Evolutionary conservation across 2,329 filamentous ascomycete species (phyloP).

Genomic region (Alternaria sp.): DNA sequence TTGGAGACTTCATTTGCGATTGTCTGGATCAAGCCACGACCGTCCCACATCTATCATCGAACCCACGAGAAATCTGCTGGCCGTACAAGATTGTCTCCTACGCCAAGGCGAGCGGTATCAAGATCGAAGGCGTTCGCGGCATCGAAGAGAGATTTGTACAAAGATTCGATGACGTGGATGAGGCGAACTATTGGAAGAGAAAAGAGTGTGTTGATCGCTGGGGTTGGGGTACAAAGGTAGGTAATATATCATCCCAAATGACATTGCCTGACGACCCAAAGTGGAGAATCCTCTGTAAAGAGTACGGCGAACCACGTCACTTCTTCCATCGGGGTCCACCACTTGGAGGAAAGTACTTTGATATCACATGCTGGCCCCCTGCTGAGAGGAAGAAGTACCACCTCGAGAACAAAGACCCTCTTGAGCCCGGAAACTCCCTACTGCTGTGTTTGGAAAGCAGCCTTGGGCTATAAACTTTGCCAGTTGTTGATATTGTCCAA

Average conservation of each 20-base stretch:
- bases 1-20: constrained; percentile 13
- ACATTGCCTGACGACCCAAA: background rate
- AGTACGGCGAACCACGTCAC: background rate
- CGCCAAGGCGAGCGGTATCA: constrained; percentile 3
- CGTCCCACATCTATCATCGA: constrained; percentile 9
- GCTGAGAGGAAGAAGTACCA: constrained; percentile 1
- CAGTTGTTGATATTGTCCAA: no score
- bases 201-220: constrained; percentile 19
- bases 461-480: no score
- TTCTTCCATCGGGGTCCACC: background rate
- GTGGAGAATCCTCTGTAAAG: background rate
- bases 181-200: constrained; percentile 14
- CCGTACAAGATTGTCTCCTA: constrained; percentile 10
- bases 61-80: constrained; percentile 5
- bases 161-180: constrained; percentile 10
- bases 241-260: constrained; percentile 4
- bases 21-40: constrained; percentile 9
- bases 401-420: background rate
- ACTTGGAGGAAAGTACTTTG: background rate
- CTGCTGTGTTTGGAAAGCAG: background rate
- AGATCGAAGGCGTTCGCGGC: constrained; percentile 12
- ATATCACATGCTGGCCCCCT: constrained; percentile 1
- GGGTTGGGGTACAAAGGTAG: constrained; percentile 19
- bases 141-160: constrained; percentile 19
- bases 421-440: background rate